These are phyloP conservation scores for Apiospora rasikravindrae DNA, from an alignment of 2,329 filamentous ascomycete species.

Conservation along the genomic window DNA sequence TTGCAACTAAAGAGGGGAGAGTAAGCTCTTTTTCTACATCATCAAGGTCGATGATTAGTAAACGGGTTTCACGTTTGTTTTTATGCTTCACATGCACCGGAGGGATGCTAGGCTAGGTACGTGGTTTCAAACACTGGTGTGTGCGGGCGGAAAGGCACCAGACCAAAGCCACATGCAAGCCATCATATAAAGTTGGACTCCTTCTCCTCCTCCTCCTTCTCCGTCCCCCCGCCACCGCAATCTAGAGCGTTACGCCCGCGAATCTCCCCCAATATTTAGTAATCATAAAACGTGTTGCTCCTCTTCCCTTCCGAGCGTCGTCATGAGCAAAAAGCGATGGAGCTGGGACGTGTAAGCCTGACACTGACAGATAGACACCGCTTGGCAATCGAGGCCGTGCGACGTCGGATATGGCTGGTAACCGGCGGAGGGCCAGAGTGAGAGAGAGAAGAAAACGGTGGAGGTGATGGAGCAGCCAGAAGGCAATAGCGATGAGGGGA, in stretches of 20 bases:
- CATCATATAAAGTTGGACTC: conserved; percentile 11
- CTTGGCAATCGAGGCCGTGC: neutral
- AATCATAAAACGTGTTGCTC: neutral
- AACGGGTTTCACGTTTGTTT: neutral
- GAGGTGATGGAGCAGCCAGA: neutral
- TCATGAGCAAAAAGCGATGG: neutral
- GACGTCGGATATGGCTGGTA: conserved; percentile 8
- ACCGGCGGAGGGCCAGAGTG: neutral
- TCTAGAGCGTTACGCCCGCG: neutral
- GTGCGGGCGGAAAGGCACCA: neutral
- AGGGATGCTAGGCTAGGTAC: neutral
- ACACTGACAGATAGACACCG: neutral
- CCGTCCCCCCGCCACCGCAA: neutral
- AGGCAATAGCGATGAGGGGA: neutral
- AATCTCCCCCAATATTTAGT: neutral
- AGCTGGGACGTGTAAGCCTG: neutral
- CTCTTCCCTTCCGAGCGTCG: too few relatives aligned
- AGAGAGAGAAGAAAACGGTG: neutral
- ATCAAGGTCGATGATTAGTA: too few relatives aligned
- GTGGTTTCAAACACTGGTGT: conserved; percentile 7
- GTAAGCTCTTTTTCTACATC: too few relatives aligned
- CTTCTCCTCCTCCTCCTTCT: neutral
- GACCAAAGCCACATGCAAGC: conserved; percentile 3
- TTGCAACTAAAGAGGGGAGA: too few relatives aligned
- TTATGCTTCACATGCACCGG: neutral